Evolutionary conservation across 768 basidiomycete species (phyloP), one percentile per base, ranked within the genome.

Genomic region (Russula lepida): DNA sequence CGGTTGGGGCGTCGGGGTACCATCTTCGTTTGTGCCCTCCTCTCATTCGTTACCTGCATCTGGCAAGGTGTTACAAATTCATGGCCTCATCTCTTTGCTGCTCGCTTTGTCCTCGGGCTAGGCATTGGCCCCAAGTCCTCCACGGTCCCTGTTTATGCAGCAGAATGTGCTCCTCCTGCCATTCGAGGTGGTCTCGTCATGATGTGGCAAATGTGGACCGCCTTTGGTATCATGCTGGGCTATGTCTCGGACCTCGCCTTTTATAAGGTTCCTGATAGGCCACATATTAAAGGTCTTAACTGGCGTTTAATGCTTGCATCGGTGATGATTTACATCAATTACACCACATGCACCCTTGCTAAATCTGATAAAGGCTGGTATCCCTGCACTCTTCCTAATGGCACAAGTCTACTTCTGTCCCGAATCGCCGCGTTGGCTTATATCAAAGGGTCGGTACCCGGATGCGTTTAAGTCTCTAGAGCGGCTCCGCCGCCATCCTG

Each of bases 171-270:
- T 0, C 94, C 94, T 0, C 84, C 92, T 0, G 74, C 75, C 17
- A 91, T 98, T 59, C 84, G 94, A 67, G 93, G 93, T 59, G 92
- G 85, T 1, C 81, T 95, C 30, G 89, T 92, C 60, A 95, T 94
- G 92, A 88, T 83, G 69, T 95, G 93, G 74, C 89, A 92, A 72
- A 78, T 89, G 76, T 92, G 89, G 89, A 91, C 89, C 3, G 89
- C 88, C 0, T 92, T 92, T 68, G 91, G 91, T 61, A 89, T 92
- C 72, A 80, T 84, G 74, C 60, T 91, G 4, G 89, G 89, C 23
- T 85, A 83, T 68, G 77, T 78, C 51, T 78, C 85, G 64, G 88
- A 88, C 71, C 71, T 91, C 50, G 77, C 75, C 27, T 80, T 92
- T 54, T 84, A 74, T 68, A 73, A 77, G 61, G 79, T 86, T 15